Evolutionary conservation across 1,139 yeast species (phyloP), one percentile per base, ranked within the genome.

Genomic region (Geotrichum phurueaensis): DNA sequence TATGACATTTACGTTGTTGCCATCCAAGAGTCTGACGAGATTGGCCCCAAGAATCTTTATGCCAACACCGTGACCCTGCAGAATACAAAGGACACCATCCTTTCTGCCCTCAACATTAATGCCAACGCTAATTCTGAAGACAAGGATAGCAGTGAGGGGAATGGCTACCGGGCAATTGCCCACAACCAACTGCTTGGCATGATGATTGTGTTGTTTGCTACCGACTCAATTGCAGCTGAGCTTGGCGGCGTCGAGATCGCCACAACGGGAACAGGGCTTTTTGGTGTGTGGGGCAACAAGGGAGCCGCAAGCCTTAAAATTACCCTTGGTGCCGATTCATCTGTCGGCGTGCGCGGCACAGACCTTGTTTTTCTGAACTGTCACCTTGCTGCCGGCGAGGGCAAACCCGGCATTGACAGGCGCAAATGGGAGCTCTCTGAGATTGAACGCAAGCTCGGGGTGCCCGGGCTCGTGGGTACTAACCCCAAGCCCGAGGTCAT

Each of bases 311-410:
- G 77, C n/a, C 72, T 80, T 18, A 70, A 68, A 36, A 65, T 76
- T 56, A 57, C 54, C 2, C 60, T 75, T 23, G 75, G 74, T 10
- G 65, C 65, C 2, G 77, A 75, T 57, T 65, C 70, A 12, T 51
- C 63, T 1, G 51, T 64, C 22, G 61, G 64, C 47, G 60, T 62
- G 23, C 65, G 62, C 60, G 84, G 84, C 12, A 68, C 80, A 1
- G 81, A 83, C 49, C 65, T 86, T 56, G 78, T 82, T 1, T 74
- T 86, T 66, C 80, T 83, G 23, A 81, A 82, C 66, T 83, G 87
- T 61, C 96, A 89, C 72, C 76, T 89, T 56, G 80, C 86, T 3
- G 91, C 94, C 1, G 87, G 84, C 59, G 90, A 86, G 67, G 85
- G 86, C 9, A 80, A 78, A 0, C 68, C 75, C 15, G 75, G 77